Base-by-base conservation (phyloP, 2,329 filamentous ascomycete species). In the Botrytis elliptica region DNA sequence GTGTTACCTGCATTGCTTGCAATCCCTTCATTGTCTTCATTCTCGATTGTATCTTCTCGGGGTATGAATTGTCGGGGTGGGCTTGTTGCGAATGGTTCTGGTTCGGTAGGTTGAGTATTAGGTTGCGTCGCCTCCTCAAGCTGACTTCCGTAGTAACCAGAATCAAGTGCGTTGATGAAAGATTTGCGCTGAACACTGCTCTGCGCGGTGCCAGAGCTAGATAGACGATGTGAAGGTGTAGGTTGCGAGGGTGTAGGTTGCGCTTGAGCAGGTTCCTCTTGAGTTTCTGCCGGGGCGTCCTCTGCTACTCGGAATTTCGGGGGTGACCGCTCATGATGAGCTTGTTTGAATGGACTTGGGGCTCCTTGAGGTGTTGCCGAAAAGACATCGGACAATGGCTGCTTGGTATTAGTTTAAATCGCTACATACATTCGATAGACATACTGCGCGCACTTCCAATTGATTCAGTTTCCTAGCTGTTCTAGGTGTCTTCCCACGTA, bases 401-500 rank as follows among this genome's bases (percentile, higher is more conserved):
- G 44, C 57, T 67, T 40, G 62, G 18, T 73, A 66, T 81, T 77
- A 81, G 78, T 44, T 70, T 69, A 25, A 59, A 59, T 73, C 52
- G 64, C 46, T 46, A 42, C 57, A 66, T 38, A 49, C 25, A 52
- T 38, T 64, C 46, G 10, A 69, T 74, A 49, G 16, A 84, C 89
- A 83, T 85, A 93, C 92, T 76, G 90, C 88, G 79, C 92, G 88
- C 46, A 85, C 82, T 81, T 92, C 90, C 40, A 83, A 82, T 16
- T 84, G 83, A 78, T 87, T 86, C 67, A 83, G 83, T 81, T 92
- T 94, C 73, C 90, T 88, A 49, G 85, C 85, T 29, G 92, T 94
- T 75, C 91, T 88, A 60, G 93, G 93, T 42, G 93, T 95, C 84
- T 94, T 95, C 72, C 91, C 93, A 77, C 93, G 90, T 81, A 96